Base-by-base conservation (phyloP, 208 protist species). In the Spongospora subterranea region DNA sequence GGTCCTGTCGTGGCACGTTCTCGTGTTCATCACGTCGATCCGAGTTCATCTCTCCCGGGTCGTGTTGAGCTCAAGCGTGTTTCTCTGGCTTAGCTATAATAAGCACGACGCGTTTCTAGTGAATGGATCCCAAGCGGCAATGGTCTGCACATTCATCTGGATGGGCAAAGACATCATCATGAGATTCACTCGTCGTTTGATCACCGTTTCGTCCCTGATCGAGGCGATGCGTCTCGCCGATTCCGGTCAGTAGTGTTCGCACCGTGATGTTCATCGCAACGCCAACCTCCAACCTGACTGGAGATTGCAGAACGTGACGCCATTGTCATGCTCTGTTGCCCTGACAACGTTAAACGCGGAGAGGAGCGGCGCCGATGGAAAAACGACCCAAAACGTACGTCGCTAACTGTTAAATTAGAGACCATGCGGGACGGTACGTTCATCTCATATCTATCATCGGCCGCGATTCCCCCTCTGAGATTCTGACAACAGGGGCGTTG, bases 321-420 rank as follows among this genome's bases (percentile, higher is more conserved):
- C 6, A 82, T 82, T 6, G n/a, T 82, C 71, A 6, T 82, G n/a
- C n/a, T 82, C 17, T 82, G 71, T 43, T 82, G 71, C n/a, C 71
- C 71, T 82, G n/a, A 82, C 35, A 35, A 82, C 6, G 71, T 20
- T 6, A 43, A 6, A 6, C 71, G 71, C 35, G 35, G 11, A 13
- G 71, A 82, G 17, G 71, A 82, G 71, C 71, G 71, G 17, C 71
- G 71, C n/a, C 71, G 71, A 6, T 82, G 71, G 71, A 35, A 43
- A 35, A 45, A 35, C 71, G 71, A 82, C 35, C n/a, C n/a, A 6
- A 39, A 82, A 20, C 71, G 71, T 6, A 35, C 35, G 17, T 82
- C 71, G 35, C 71, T 82, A 6, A 39, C 17, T 20, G 35, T 20
- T 6, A 82, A 82, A 43, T n/a, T 82, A 20, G 71, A 82, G 71